These are phyloP conservation scores for Trypanosoma caninum DNA, from an alignment of 208 protist genomes.

Conservation along the genomic window DNA sequence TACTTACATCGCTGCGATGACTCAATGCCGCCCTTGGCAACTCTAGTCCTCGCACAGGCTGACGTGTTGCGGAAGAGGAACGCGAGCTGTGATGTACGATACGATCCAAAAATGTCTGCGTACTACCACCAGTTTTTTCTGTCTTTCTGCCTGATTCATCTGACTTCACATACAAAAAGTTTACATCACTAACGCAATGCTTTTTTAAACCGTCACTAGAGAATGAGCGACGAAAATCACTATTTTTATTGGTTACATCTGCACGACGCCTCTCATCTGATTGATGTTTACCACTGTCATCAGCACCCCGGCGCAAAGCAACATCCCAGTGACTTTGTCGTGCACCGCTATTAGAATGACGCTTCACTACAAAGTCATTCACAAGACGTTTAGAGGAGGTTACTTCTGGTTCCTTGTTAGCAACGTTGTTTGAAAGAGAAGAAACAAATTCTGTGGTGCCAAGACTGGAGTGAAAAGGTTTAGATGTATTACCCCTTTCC, in stretches of 20 bases:
- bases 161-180: background rate
- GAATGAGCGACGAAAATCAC: background rate
- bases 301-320: background rate
- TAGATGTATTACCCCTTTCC: too few relatives aligned
- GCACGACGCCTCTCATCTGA: background rate
- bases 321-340: constrained; percentile 11
- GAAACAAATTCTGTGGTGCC: too few relatives aligned
- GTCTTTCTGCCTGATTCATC: background rate
- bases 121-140: background rate
- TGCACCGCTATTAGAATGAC: background rate
- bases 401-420: background rate
- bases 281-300: background rate
- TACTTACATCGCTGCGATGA: background rate
- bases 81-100: background rate
- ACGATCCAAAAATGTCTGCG: constrained; percentile 10
- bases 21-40: background rate
- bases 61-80: constrained; percentile 20
- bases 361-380: constrained; percentile 7
- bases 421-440: background rate
- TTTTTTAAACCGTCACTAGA: background rate
- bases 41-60: background rate
- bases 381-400: background rate
- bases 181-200: background rate
- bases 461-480: too few relatives aligned
- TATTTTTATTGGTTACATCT: background rate